These are phyloP conservation scores for Rutstroemia sp. DNA, from an alignment of 2,329 filamentous ascomycete species.

Conservation along the genomic window DNA sequence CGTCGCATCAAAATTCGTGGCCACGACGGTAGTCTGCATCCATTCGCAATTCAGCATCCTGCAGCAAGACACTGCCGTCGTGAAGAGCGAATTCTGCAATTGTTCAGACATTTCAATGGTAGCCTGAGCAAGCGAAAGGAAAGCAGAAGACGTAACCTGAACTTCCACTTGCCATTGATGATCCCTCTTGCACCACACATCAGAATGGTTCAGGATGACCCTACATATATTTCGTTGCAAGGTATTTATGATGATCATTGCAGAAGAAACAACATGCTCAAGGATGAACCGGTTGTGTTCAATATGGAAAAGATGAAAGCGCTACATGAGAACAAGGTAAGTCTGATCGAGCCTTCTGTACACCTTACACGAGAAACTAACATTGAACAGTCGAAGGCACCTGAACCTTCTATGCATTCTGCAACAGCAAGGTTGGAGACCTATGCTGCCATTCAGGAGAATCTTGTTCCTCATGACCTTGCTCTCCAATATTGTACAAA, in stretches of 20 bases:
- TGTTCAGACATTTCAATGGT: slow-evolving; percentile 97
- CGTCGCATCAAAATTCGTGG: slow-evolving; percentile 91
- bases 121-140: slow-evolving; percentile 90
- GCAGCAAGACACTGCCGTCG: slow-evolving; percentile 85
- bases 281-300: slow-evolving; percentile 92
- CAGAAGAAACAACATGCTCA: slow-evolving; percentile 74
- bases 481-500: slow-evolving; percentile 83
- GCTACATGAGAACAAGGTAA: slow-evolving; percentile 51
- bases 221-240: slow-evolving; percentile 89
- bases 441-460: slow-evolving; percentile 89
- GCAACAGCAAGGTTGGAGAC: slow-evolving; percentile 77
- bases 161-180: slow-evolving; percentile 94
- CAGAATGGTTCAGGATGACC: slow-evolving; percentile 90
- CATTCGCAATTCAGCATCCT: slow-evolving; percentile 94
- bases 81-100: slow-evolving; percentile 89
- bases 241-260: slow-evolving; percentile 96
- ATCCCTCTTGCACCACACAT: slow-evolving; percentile 92
- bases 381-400: slow-evolving; percentile 45
- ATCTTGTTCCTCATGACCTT: slow-evolving; percentile 78
- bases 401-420: slow-evolving; percentile 63
- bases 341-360: not conserved
- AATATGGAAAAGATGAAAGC: slow-evolving; percentile 89
- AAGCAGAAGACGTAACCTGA: slow-evolving; percentile 82
- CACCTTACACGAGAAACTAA: slow-evolving; percentile 23
- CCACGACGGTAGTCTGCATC: slow-evolving; percentile 94